Percentiles rank a stretch among this genome's conserved stretches.
These are phyloP conservation scores for Microdochium paspali DNA, from an alignment of 2,329 filamentous ascomycete genomes.

Conservation along the genomic window DNA sequence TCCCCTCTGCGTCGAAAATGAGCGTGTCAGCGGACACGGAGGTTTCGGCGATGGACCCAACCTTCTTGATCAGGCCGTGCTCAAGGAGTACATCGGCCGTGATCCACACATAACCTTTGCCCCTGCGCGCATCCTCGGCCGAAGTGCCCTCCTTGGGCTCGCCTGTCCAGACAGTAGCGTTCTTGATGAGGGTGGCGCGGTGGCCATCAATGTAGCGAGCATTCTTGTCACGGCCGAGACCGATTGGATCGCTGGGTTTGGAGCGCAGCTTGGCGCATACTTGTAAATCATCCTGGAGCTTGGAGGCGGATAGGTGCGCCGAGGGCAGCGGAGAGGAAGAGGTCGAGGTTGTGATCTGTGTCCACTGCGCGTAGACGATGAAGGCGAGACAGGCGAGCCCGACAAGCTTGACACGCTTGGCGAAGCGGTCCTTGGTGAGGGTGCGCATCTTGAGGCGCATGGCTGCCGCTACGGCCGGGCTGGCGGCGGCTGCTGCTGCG, in stretches of 20 bases:
- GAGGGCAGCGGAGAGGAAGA: constrained; percentile 10
- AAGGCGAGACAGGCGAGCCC: constrained; percentile 38
- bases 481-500: neutral
- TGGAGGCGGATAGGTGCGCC: constrained; percentile 36
- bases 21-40: constrained; percentile 36
- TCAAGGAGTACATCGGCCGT: constrained; percentile 51
- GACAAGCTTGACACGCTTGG: constrained; percentile 9
- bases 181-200: constrained; percentile 53
- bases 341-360: constrained; percentile 20
- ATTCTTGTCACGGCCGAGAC: constrained; percentile 47
- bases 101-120: constrained; percentile 52
- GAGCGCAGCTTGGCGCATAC: constrained; percentile 45
- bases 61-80: constrained; percentile 48
- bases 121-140: constrained; percentile 42
- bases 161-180: constrained; percentile 58
- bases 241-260: constrained; percentile 45
- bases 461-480: neutral
- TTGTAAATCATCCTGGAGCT: constrained; percentile 42
- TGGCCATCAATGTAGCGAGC: constrained; percentile 50
- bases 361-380: constrained; percentile 40
- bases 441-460: neutral
- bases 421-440: neutral
- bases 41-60: constrained; percentile 32
- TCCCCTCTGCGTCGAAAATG: constrained; percentile 48
- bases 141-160: constrained; percentile 45